Base-by-base conservation (phyloP, 2,329 filamentous ascomycete genomes). In the Chaetoscypha palmicola region DNA sequence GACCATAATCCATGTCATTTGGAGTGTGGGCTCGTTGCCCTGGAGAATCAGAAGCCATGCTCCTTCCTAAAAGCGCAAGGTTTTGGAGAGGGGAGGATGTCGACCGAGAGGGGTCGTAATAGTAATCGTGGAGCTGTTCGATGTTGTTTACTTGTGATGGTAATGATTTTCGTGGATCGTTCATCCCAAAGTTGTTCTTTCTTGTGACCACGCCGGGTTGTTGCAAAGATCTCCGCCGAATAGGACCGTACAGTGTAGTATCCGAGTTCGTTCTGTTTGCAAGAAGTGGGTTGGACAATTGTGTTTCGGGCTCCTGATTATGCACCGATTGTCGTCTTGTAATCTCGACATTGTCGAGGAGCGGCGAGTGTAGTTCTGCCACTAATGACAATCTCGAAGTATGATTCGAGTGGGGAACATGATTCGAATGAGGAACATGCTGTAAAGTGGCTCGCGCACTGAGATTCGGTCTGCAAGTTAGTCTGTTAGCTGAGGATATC, bases 1-100 rank as follows among this genome's bases (percentile, higher is more conserved):
- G 76, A 47, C 68, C 68, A 53, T 81, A 81, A n/a, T 75, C 70
- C 21, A 66, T 60, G 19, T 80, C 77, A 31, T 65, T 71, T 0
- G 78, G 72, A 1, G 73, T 77, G 44, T 55, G 50, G 12, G 56
- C 53, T 41, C 60, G 51, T n/a, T 55, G 54, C 7, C 45, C 46
- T 22, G 47, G 42, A 16, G 32, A 22, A 17, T 31, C 24, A 37
- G 43, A 40, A 8, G 41, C 41, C 14, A 44, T 42, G 31, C 44
- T 36, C 22, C 43, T 44, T 16, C 26, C 34, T 11, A 55, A 32
- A 4, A 37, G 30, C 16, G 46, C 9, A 19, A 32, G 19, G 41
- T 8, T 55, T 19, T 3, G 31, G 1, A 52, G 38, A 8, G 53
- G 53, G 7, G 44, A 50, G 1, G 46, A 45, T 4, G 48, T 45